Base-by-base conservation (phyloP, 2,329 filamentous ascomycete species). In the Shiraia bambusicola region DNA sequence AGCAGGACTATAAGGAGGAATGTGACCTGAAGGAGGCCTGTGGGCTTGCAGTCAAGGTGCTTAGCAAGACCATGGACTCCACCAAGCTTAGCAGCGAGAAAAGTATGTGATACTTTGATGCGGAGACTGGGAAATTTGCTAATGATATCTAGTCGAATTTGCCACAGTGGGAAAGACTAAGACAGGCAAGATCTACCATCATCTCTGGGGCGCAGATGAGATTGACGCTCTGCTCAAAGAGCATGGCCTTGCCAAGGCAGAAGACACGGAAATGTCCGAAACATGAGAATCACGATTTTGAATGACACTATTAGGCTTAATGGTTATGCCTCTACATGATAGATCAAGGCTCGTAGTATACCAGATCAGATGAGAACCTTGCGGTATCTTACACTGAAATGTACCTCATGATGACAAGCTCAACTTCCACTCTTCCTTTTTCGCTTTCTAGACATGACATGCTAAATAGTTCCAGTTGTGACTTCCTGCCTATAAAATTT, bases 41-140 rank as follows among this genome's bases (percentile, higher is more conserved):
- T 69, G 90, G 87, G 40, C 86, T 96, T 79, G 93, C 93, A 9
- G 93, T 98, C 69, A 98, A 98, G 81, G 93, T 98, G 51, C 75
- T 98, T 55, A 97, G 93, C 81, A 98, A 98, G 84, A 98, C 93
- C 5, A 98, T 98, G 94, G 93, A 98, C 71, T 95, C 91, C 40
- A 97, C 92, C 40, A 98, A 96, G 79, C 75, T 98, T 67, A 96
- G 90, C 77, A 95, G 90, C 67, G 93, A 98, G 80, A 98, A 98
- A 82, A 95, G 91, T 95, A 75, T 72, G 88, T 78, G 31, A 15
- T 8, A n/a, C 2, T 15, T n/a, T n/a, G 11, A n/a, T 9, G 10
- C 13, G 22, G 27, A 11, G 31, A 10, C 16, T 15, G 36, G 55
- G 7, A n/a, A 28, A 6, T 34, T 37, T 16, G 16, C 58, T 67